Base-by-base conservation (phyloP, 1,284 basidiomycete species). In the Rhizoctonia solani region DNA sequence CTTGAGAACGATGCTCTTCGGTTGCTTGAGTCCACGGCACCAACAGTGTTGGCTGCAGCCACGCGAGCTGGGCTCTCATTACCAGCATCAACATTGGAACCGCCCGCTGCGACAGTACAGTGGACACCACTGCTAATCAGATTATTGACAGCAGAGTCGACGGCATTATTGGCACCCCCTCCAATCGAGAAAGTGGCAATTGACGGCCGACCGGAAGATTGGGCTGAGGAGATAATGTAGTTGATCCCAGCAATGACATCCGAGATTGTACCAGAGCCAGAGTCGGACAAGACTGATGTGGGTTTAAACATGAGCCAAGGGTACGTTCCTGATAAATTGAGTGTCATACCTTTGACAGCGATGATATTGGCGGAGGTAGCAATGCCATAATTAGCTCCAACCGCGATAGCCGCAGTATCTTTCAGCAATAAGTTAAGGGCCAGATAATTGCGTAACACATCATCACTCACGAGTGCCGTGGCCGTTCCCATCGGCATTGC, bases 251-350 rank as follows among this genome's bases (percentile, higher is more conserved):
- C 59, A 25, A 71, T 68, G 73, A 98, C 95, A 75, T 98, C 95
- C 54, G 91, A 89, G 94, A 97, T 97, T 69, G 89, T 85, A n/a
- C 97, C 97, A 69, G 89, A 92, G 53, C 97, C 97, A 74, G 94
- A 90, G 61, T 89, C 87, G 32, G 94, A 93, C 58, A 99, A 86
- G 21, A 99, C 97, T 54, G 23, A 23, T 34, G 32, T 30, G 8
- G 29, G 14, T 29, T 3, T 16, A 39, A n/a, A 44, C n/a, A 32
- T 19, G 44, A 19, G 13, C 16, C 9, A 16, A 9, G 19, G 16
- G 25, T 46, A 6, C n/a, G 39, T n/a, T 32, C 30, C 2, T 46
- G 25, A 16, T 29, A n/a, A n/a, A n/a, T n/a, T n/a, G n/a, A 13
- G 4, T 4, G 41, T 30, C 16, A 54, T 39, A 39, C 37, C 37